phyloP scores from a whole-genome alignment of 495 filamentous ascomycete genomes.

The Penicillium bovifimosum region DNA sequence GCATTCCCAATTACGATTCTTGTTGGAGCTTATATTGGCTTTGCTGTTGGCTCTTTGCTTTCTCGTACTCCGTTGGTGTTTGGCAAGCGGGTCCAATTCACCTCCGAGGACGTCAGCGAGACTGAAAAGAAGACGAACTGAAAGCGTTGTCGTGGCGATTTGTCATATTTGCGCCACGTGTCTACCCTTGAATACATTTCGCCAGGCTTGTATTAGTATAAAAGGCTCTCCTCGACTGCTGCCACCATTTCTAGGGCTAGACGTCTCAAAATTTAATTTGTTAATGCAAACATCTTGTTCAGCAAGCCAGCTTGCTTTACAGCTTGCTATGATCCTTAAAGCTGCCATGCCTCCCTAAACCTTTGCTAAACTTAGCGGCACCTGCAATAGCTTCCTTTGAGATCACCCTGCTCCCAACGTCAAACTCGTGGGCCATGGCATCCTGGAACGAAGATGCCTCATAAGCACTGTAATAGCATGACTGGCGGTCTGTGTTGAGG shows the following conservation, averaged over 20 bases:
- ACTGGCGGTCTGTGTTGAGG: constrained; percentile 36
- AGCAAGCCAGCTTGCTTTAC: not conserved
- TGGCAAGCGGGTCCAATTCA: constrained; percentile 60
- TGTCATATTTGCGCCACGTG: not conserved
- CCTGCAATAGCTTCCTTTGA: constrained; percentile 35
- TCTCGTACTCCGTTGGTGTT: constrained; percentile 52
- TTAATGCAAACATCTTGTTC: constrained; percentile 7
- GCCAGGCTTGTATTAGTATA: not conserved
- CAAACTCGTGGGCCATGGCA: constrained; percentile 39
- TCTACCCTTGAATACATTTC: not conserved
- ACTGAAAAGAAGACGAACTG: constrained; percentile 30
- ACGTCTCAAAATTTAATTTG: not conserved
- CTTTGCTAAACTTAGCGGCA: constrained; percentile 37
- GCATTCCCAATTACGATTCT: constrained; percentile 92
- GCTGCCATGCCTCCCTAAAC: constrained; percentile 38
- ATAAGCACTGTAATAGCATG: constrained; percentile 42
- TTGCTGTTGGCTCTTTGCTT: constrained; percentile 53
- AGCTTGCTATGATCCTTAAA: constrained; percentile 27
- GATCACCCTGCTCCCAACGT: constrained; percentile 34
- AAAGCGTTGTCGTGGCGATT: not conserved
- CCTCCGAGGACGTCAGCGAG: constrained; percentile 21
- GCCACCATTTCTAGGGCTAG: not conserved
- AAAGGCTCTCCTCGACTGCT: not conserved
- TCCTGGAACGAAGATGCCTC: constrained; percentile 39
- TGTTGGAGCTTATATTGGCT: constrained; percentile 64